Evolutionary conservation across 73 alveolate genomes (phyloP), one percentile per base, ranked within the genome.

Genomic region (Symbiodinium pilosum): DNA sequence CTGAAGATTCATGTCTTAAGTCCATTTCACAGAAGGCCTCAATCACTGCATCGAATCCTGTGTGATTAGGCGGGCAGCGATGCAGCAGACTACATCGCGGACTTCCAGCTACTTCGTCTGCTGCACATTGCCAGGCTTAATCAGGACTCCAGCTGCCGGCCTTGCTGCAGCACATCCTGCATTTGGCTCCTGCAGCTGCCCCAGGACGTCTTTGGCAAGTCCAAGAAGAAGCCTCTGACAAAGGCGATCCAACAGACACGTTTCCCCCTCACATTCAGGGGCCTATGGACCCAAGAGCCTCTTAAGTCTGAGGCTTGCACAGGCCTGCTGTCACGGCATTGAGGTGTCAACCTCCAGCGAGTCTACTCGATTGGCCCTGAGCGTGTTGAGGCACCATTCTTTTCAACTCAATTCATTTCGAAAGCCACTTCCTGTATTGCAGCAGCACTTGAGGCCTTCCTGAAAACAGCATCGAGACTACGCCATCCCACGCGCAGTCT

Each of bases 281-380:
- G 2, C 20, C 14, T 47, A 24, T 54, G 34, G 11, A 54, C 28
- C 26, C 32, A 54, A 16, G 26, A 47, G 16, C 7, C 64, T 16
- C 73, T 26, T 54, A n/a, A 54, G 18, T 36, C 28, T n/a, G n/a
- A n/a, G n/a, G n/a, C n/a, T n/a, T n/a, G n/a, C n/a, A n/a, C n/a
- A n/a, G n/a, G n/a, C n/a, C n/a, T n/a, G n/a, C n/a, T n/a, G n/a
- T n/a, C n/a, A n/a, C n/a, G n/a, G n/a, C n/a, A 8, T 14, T 7
- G 11, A 88, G 95, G 95, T n/a, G 81, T 83, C 20, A 83, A 81
- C n/a, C 73, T 88, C 36, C 34, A 88, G 71, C 86, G 87, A 41
- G 95, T 88, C 41, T 88, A 88, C 86, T 88, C 95, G 87, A 64
- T 88, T 36, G 95, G 95, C 28, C 95, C 95, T 26, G 73, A 88